Evolutionary conservation across 2,329 filamentous ascomycete species (phyloP).

Genomic region (Penicillium polonicum): DNA sequence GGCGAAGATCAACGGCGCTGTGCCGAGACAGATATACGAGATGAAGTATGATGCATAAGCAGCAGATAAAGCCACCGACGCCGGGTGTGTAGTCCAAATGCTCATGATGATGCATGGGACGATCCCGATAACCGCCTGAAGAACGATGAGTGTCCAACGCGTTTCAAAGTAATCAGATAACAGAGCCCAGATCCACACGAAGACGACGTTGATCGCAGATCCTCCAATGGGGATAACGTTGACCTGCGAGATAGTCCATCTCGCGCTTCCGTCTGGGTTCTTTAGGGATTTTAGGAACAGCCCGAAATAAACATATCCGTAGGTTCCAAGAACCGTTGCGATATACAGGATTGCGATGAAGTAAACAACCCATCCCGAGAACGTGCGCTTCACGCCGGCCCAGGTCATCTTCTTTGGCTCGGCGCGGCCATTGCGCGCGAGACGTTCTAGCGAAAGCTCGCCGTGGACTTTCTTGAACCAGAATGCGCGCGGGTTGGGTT

Average conservation of each 20-base stretch:
- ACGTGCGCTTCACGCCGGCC: slow-evolving; percentile 46
- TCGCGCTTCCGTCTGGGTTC: slow-evolving; percentile 41
- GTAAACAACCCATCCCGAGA: slow-evolving; percentile 48
- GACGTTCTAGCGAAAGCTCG: slow-evolving; percentile 45
- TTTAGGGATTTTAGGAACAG: slow-evolving; percentile 26
- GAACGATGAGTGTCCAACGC: slow-evolving; percentile 52
- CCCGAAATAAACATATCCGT: slow-evolving; percentile 41
- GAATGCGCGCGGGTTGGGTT: slow-evolving; percentile 25
- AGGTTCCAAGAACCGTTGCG: slow-evolving; percentile 47
- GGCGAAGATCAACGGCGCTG: slow-evolving; percentile 53
- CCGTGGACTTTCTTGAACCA: slow-evolving; percentile 49
- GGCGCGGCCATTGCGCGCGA: slow-evolving; percentile 46
- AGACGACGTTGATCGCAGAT: slow-evolving; percentile 50
- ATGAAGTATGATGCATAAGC: slow-evolving; percentile 56
- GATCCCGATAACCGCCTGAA: slow-evolving; percentile 50
- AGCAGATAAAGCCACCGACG: slow-evolving; percentile 43
- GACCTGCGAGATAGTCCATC: slow-evolving; percentile 47
- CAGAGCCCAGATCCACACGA: slow-evolving; percentile 57
- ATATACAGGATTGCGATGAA: slow-evolving; percentile 49
- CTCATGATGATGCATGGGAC: slow-evolving; percentile 54
- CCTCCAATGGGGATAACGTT: slow-evolving; percentile 53
- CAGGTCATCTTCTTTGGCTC: slow-evolving; percentile 49
- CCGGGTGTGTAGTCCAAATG: slow-evolving; percentile 52
- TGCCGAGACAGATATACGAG: slow-evolving; percentile 49
- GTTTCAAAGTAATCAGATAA: slow-evolving; percentile 52